Evolutionary conservation across 2,329 filamentous ascomycete genomes (phyloP).

Genomic region (Fusarium poae): DNA sequence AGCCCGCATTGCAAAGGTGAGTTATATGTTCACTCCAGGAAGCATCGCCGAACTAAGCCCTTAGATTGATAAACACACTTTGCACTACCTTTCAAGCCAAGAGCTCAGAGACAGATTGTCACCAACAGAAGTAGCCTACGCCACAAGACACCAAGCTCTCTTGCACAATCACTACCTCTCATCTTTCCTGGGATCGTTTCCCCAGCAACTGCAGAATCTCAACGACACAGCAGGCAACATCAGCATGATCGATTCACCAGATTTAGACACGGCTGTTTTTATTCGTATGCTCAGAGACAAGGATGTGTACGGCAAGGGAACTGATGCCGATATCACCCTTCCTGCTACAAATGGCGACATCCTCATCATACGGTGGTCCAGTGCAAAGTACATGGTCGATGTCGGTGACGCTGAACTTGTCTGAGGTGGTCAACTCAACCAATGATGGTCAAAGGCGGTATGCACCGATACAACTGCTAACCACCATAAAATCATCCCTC

Average conservation of each 20-base stretch:
- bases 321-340: conserved; percentile 72
- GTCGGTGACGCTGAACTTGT: conserved; percentile 70
- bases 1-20: conserved; percentile 87
- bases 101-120: conserved; percentile 75
- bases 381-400: conserved; percentile 73
- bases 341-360: conserved; percentile 73
- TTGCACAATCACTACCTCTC: conserved; percentile 86
- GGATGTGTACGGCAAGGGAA: conserved; percentile 70
- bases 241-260: conserved; percentile 92
- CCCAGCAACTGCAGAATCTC: conserved; percentile 80
- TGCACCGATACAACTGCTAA: background rate
- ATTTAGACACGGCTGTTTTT: conserved; percentile 87
- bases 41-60: conserved; percentile 7
- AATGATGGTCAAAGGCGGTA: background rate
- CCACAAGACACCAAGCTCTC: conserved; percentile 85
- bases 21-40: background rate
- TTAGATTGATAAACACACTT: conserved; percentile 81
- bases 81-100: conserved; percentile 76
- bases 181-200: conserved; percentile 88
- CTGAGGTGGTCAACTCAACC: conserved; percentile 52
- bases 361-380: conserved; percentile 79
- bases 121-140: conserved; percentile 81
- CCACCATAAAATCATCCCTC: conserved; percentile 15
- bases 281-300: conserved; percentile 76
- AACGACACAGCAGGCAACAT: conserved; percentile 92